These are phyloP conservation scores for Aspergillus sp. DNA, from an alignment of 2,329 filamentous ascomycete species.

Conservation along the genomic window DNA sequence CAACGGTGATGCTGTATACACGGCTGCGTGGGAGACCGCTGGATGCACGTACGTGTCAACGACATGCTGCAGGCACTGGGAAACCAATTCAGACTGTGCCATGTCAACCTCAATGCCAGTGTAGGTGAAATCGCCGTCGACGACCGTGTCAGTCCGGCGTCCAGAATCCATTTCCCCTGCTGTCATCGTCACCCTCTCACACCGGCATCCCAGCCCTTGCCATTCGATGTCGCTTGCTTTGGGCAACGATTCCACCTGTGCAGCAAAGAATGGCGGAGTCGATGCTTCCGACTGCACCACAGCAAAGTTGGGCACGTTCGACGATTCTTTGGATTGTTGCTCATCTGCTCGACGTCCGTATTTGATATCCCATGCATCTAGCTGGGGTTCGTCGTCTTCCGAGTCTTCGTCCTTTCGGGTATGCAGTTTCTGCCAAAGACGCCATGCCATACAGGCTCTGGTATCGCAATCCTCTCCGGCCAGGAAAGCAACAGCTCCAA, in stretches of 20 bases:
- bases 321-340: slow-evolving; percentile 18
- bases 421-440: slow-evolving; percentile 39
- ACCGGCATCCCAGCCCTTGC: slow-evolving; percentile 58
- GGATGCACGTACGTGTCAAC: slow-evolving; percentile 11
- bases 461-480: slow-evolving; percentile 30
- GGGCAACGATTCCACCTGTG: slow-evolving; percentile 68
- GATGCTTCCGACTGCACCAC: slow-evolving; percentile 14
- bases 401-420: slow-evolving; percentile 24
- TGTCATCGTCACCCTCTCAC: slow-evolving; percentile 18
- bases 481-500: slow-evolving; percentile 66
- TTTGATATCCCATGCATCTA: slow-evolving; percentile 44
- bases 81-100: slow-evolving; percentile 7
- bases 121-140: slow-evolving; percentile 17
- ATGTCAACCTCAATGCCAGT: slow-evolving; percentile 23
- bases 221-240: slow-evolving; percentile 70
- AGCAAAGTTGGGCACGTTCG: slow-evolving; percentile 18
- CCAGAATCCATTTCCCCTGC: slow-evolving; percentile 8
- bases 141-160: slow-evolving; percentile 13
- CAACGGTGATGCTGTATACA: slow-evolving; percentile 27
- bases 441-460: slow-evolving; percentile 30
- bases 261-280: slow-evolving; percentile 61
- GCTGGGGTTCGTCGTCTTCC: slow-evolving; percentile 40
- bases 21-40: slow-evolving; percentile 17
- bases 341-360: slow-evolving; percentile 46
- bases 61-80: slow-evolving; percentile 17